phyloP scores from a whole-genome alignment of 176 grass and related monocot species.

The Areca catechu region DNA sequence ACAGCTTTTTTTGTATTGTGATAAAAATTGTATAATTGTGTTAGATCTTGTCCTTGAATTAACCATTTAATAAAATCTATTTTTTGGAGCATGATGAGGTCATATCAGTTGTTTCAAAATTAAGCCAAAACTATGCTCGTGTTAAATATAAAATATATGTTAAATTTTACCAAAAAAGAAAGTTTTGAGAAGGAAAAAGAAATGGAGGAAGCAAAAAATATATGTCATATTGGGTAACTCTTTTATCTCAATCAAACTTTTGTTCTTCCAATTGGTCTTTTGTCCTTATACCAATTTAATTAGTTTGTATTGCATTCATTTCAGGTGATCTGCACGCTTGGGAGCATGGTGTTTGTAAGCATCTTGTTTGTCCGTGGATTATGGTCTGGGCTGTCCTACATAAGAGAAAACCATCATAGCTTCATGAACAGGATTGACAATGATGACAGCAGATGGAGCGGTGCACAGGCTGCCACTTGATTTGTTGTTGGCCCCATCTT shows the following conservation, averaged over 20 bases:
- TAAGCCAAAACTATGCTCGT: no score
- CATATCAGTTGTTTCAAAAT: no score
- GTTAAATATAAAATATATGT: no score
- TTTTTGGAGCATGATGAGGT: no score
- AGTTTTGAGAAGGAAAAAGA: no score
- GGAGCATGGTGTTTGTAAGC: conserved; percentile 82
- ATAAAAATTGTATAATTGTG: no score
- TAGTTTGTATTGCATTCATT: not conserved
- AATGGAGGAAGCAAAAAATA: no score
- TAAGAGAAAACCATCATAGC: conserved; percentile 62
- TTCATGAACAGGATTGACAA: conserved; percentile 62
- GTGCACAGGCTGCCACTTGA: conserved; percentile 55
- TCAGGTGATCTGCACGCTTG: conserved; percentile 89
- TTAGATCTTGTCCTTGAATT: no score
- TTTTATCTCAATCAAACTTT: not conserved
- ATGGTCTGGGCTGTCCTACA: conserved; percentile 80
- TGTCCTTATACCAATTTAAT: not conserved
- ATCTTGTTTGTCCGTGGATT: conserved; percentile 82
- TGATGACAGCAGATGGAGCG: conserved; percentile 54
- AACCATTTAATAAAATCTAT: no score
- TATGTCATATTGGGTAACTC: no score
- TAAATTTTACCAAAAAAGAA: no score
- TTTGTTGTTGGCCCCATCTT: not conserved
- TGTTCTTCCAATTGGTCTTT: not conserved
- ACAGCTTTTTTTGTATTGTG: no score